phyloP scores from a whole-genome alignment of 1,139 yeast species.

The Barnettozyma hawaiiensis region DNA sequence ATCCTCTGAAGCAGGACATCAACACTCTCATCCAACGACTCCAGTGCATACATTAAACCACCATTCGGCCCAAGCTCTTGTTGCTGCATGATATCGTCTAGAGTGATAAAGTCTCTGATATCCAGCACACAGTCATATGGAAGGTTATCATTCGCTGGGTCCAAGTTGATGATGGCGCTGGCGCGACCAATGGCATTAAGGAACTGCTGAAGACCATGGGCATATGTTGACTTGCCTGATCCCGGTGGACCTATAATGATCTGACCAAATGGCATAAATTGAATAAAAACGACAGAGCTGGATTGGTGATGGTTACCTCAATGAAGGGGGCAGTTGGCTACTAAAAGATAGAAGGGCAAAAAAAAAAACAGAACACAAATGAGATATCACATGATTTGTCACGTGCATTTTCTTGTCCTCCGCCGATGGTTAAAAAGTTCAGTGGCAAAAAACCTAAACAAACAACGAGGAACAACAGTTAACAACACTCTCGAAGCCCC shows the following conservation, averaged over 20 bases:
- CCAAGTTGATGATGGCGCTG: constrained; percentile 75
- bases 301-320: too few species aligned
- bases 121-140: constrained; percentile 84
- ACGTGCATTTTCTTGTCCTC: neutral
- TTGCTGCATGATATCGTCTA: constrained; percentile 88
- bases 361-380: neutral
- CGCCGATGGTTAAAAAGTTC: neutral
- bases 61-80: constrained; percentile 90
- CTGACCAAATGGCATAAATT: constrained; percentile 83
- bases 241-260: constrained; percentile 98
- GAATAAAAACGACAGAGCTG: neutral
- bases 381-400: constrained; percentile 3
- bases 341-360: too few species aligned
- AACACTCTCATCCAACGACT: constrained; percentile 49
- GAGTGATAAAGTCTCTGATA: constrained; percentile 77
- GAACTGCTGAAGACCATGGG: constrained; percentile 88
- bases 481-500: neutral
- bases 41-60: constrained; percentile 85
- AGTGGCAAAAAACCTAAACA: neutral
- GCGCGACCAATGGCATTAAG: constrained; percentile 90
- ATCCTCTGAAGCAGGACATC: constrained; percentile 60
- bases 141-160: constrained; percentile 86
- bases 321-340: too few species aligned
- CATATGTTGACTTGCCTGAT: constrained; percentile 92
- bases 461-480: neutral